Evolutionary conservation across 768 basidiomycete species (phyloP).

Genomic region (Rhizopogon rudus): DNA sequence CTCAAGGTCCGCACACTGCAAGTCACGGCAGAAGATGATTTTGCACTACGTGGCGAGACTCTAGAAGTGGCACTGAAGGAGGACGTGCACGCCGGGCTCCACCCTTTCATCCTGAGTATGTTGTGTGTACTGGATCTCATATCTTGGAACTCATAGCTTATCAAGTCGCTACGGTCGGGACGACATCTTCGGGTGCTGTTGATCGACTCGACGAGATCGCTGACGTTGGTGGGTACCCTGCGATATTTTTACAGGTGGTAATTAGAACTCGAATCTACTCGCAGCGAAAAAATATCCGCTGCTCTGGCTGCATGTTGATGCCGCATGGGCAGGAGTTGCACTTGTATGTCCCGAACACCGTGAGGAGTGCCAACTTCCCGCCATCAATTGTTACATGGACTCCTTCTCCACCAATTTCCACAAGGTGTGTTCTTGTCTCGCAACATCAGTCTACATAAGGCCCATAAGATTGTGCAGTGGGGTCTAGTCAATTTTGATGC

Average conservation of each 20-base stretch:
- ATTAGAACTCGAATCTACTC: neutral
- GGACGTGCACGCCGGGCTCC: constrained; percentile 52
- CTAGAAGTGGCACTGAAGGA: constrained; percentile 61
- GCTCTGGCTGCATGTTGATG: constrained; percentile 85
- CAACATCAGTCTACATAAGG: neutral
- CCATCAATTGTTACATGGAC: constrained; percentile 72
- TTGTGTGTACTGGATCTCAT: neutral
- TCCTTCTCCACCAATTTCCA: constrained; percentile 92
- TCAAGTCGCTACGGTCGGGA: constrained; percentile 86
- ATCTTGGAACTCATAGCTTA: neutral
- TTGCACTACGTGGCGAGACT: constrained; percentile 61
- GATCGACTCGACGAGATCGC: constrained; percentile 77
- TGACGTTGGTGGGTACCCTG: constrained; percentile 47
- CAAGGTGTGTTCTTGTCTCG: constrained; percentile 46
- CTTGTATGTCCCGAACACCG: constrained; percentile 80
- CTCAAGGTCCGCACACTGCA: constrained; percentile 65
- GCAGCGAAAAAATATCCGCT: constrained; percentile 58
- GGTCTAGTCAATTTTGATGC: constrained; percentile 90
- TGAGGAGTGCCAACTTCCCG: constrained; percentile 49
- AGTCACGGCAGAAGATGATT: constrained; percentile 59
- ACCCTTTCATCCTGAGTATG: constrained; percentile 79
- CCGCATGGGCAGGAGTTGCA: constrained; percentile 86
- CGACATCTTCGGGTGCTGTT: constrained; percentile 85
- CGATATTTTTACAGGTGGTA: neutral
- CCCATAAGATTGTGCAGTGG: constrained; percentile 46